Percentiles rank a stretch among this genome's conserved stretches.
phyloP scores from a whole-genome alignment of 805 yeast species.

The Saccharomyces cerevisiae region DNA sequence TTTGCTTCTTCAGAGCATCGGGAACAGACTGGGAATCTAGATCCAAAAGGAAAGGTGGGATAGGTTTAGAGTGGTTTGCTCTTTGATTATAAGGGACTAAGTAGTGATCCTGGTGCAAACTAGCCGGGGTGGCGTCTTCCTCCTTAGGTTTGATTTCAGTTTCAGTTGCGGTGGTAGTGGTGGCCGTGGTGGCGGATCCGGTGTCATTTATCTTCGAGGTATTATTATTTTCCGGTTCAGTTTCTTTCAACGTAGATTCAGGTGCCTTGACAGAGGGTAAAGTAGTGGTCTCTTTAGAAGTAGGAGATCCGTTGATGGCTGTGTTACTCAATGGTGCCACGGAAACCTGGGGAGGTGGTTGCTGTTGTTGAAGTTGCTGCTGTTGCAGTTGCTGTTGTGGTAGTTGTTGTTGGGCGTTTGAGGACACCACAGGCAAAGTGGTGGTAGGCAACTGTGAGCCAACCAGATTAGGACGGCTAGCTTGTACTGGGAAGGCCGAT shows the following conservation, averaged over 20 bases:
- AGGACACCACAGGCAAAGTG: conserved; percentile 1
- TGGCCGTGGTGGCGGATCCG: conserved; percentile 7
- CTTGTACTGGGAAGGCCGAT: conserved; percentile 1
- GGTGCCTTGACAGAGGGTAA: not conserved
- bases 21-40: conserved; percentile 72
- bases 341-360: conserved; percentile 12
- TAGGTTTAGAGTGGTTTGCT: conserved; percentile 55
- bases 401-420: not conserved
- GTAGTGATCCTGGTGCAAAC: conserved; percentile 22
- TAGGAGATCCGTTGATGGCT: conserved; percentile 4
- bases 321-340: conserved; percentile 4
- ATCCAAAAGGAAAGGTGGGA: conserved; percentile 74
- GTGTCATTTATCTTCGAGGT: conserved; percentile 1
- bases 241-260: not conserved
- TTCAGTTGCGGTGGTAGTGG: conserved; percentile 6
- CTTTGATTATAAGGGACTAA: conserved; percentile 35
- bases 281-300: conserved; percentile 9
- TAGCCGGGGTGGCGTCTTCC: conserved; percentile 11
- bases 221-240: not conserved
- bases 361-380: conserved; percentile 9
- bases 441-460: conserved; percentile 3
- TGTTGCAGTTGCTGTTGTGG: not conserved
- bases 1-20: conserved; percentile 71
- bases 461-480: conserved; percentile 3
- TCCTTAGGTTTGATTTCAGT: conserved; percentile 13